Evolutionary conservation across 1,284 basidiomycete species (phyloP), one percentile per base, ranked within the genome.

Genomic region (Leccinum fuscescens): DNA sequence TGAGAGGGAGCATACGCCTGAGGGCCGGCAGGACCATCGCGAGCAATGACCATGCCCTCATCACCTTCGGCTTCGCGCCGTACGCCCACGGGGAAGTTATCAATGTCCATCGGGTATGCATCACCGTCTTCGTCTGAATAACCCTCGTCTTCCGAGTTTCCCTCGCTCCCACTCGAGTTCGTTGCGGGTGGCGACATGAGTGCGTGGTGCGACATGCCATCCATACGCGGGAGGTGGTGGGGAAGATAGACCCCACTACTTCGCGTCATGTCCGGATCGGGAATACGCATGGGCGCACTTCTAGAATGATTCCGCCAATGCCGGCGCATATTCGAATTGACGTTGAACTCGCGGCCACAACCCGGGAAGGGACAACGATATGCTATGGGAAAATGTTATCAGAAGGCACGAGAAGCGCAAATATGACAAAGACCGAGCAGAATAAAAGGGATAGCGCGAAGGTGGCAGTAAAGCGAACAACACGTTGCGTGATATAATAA

Each of bases 311-410:
- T 90, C 49, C 89, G 78, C 66, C 86, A 85, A 69, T 92, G 89
- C 7, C 89, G 78, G 46, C 89, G 82, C 90, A 92, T 90, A 71
- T 92, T 92, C 0, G 87, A 90, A 68, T 90, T 89, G 59, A 91
- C 90, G 64, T 89, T 90, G 74, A 92, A 92, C 60, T 83, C 80
- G 24, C 88, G 81, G 31, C 86, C 86, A 67, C 89, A 92, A n/a
- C 84, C 81, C 4, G 86, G 87, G 76, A 79, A 86, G 1, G 87
- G 87, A 64, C 90, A 92, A 39, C 81, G 77, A 74, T 87, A 90
- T 9, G 89, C 89, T 91, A 69, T 58, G 54, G 49, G n/a, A 7
- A 52, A 56, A 62, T 52, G 57, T 44, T 55, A 65, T 71, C 58
- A 67, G 62, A 15, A 52, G 33, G 24, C n/a, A 50, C 22, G 42